Evolutionary conservation across 768 basidiomycete genomes (phyloP).

Genomic region (Guyanaporus albipodus): DNA sequence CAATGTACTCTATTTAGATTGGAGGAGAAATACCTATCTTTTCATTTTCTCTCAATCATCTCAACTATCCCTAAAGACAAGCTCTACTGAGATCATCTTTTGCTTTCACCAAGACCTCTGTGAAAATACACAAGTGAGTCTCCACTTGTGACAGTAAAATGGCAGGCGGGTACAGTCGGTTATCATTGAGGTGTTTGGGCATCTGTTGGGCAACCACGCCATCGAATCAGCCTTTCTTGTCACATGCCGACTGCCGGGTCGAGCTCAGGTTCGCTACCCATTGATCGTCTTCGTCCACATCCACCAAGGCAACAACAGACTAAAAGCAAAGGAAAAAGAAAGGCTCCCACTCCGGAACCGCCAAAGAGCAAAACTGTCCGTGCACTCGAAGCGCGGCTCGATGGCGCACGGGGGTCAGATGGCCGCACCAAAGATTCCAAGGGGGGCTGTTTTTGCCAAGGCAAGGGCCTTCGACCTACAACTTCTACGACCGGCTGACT

Average conservation of each 20-base stretch:
- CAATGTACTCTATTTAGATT: no score
- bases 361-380: constrained; percentile 49
- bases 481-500: background rate
- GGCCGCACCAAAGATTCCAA: constrained; percentile 47
- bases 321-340: constrained; percentile 37
- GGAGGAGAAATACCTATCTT: no score
- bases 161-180: no score
- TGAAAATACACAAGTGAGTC: no score
- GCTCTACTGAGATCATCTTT: no score
- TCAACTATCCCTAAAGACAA: no score
- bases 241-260: constrained; percentile 21
- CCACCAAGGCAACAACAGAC: constrained; percentile 19
- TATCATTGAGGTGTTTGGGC: no score
- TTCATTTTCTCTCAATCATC: no score
- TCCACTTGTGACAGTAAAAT: no score
- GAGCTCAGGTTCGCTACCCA: constrained; percentile 45
- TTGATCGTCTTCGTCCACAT: constrained; percentile 47
- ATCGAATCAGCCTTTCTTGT: background rate
- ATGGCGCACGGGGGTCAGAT: constrained; percentile 35
- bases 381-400: constrained; percentile 44
- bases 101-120: no score
- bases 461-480: no score
- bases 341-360: constrained; percentile 32
- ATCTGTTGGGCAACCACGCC: no score
- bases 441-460: constrained; percentile 70